phyloP scores from a whole-genome alignment of 305 asterid genomes.

The Coffea humblotiana region DNA sequence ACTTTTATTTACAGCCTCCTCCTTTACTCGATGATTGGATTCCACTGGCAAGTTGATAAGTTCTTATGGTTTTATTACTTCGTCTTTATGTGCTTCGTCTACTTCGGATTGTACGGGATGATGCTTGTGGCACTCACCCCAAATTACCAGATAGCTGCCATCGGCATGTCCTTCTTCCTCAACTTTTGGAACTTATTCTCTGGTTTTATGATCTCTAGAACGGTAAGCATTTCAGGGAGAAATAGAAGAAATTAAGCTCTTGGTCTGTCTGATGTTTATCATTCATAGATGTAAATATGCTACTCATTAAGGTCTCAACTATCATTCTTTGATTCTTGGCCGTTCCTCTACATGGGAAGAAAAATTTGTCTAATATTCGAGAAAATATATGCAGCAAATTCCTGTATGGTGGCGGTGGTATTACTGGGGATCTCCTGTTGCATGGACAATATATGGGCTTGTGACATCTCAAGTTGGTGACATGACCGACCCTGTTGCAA shows the following conservation, averaged over 20 bases:
- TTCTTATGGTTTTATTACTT: constrained; percentile 89
- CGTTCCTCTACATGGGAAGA: neutral
- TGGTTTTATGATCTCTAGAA: constrained; percentile 80
- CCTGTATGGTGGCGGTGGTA: constrained; percentile 99
- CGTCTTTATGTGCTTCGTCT: constrained; percentile 77
- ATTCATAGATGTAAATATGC: no score
- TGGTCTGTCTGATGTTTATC: neutral
- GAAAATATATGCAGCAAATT: constrained; percentile 53
- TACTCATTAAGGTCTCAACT: no score
- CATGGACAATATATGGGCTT: constrained; percentile 93
- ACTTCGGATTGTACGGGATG: constrained; percentile 91
- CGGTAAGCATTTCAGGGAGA: constrained; percentile 44
- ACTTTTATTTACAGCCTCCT: constrained; percentile 70
- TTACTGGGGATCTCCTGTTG: constrained; percentile 89
- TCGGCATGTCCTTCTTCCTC: constrained; percentile 91
- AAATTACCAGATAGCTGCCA: constrained; percentile 80
- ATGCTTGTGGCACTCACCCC: constrained; percentile 98
- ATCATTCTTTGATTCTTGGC: neutral
- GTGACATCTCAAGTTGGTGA: constrained; percentile 84
- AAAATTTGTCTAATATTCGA: neutral
- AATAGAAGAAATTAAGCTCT: neutral
- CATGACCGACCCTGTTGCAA: constrained; percentile 28
- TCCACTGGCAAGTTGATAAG: constrained; percentile 60
- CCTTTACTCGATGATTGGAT: constrained; percentile 89
- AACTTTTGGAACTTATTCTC: constrained; percentile 96